Conservation (phyloP, 2,329 filamentous ascomycete species). For the Hypoxylon sp. region DNA sequence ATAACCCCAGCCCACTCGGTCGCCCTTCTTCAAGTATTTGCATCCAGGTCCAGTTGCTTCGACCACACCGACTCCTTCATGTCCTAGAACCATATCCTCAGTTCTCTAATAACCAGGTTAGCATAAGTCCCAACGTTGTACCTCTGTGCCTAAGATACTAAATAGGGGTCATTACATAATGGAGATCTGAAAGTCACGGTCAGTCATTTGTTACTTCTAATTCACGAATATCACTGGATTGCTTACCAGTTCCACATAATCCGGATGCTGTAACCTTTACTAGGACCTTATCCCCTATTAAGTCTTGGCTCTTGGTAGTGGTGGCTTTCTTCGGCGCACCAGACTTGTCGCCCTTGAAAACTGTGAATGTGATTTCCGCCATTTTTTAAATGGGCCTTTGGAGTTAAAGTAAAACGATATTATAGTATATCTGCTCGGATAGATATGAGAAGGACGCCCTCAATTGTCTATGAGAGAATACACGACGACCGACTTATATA, state of each 20-base stretch:
- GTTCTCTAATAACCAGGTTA: conserved; percentile 41
- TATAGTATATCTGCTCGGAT: not conserved
- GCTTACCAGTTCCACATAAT: conserved; percentile 71
- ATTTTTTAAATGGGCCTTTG: conserved; percentile 30
- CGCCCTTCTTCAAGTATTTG: conserved; percentile 58
- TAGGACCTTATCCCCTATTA: conserved; percentile 69
- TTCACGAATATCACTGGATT: not conserved
- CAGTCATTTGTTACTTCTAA: conserved; percentile 54
- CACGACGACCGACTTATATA: not conserved
- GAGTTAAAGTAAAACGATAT: not conserved
- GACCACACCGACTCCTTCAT: conserved; percentile 66
- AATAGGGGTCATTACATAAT: conserved; percentile 48
- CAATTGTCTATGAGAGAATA: not conserved
- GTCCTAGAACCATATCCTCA: conserved; percentile 61
- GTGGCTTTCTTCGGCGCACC: conserved; percentile 67
- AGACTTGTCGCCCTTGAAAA: conserved; percentile 73
- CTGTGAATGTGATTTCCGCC: conserved; percentile 64
- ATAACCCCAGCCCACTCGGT: conserved; percentile 65
- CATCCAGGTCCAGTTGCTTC: conserved; percentile 60
- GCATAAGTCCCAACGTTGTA: conserved; percentile 3
- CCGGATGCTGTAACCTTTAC: conserved; percentile 76
- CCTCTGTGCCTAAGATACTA: not conserved
- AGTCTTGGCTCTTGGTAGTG: conserved; percentile 61
- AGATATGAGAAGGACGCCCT: no score
- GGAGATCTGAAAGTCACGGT: conserved; percentile 53